Conservation (phyloP, 495 filamentous ascomycete genomes). For the Evansstolkia leycettana region DNA sequence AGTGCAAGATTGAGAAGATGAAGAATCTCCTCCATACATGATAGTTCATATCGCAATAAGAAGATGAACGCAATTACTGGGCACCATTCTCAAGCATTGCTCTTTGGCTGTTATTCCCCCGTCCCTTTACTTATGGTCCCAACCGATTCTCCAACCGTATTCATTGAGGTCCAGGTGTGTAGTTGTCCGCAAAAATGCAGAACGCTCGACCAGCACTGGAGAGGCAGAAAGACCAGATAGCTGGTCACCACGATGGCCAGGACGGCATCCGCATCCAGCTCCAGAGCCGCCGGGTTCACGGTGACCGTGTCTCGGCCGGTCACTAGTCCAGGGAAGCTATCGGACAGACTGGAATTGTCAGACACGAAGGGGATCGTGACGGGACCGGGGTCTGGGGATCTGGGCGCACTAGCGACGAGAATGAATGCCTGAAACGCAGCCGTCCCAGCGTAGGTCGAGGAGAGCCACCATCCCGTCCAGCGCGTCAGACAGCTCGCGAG, state of each 20-base stretch:
- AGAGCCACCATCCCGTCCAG: constrained; percentile 25
- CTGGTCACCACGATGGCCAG: constrained; percentile 25
- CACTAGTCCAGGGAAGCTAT: constrained; percentile 13
- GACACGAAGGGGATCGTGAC: constrained; percentile 17
- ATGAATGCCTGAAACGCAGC: constrained; percentile 25
- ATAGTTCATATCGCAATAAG: too few relatives aligned
- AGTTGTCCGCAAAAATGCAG: too few relatives aligned
- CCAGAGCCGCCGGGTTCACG: constrained; percentile 15
- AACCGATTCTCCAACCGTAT: too few relatives aligned
- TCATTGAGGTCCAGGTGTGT: too few relatives aligned
- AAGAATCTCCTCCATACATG: too few relatives aligned
- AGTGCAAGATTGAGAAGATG: too few relatives aligned
- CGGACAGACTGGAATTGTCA: constrained; percentile 7
- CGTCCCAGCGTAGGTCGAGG: constrained; percentile 23
- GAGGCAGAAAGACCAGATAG: constrained; percentile 24
- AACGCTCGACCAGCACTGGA: constrained; percentile 23
- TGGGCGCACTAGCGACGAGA: constrained; percentile 11
- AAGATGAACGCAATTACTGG: too few relatives aligned
- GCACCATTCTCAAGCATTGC: too few relatives aligned
- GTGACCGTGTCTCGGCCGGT: constrained; percentile 10
- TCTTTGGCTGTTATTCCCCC: too few relatives aligned
- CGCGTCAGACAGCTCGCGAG: constrained; percentile 16
- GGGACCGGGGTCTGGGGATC: constrained; percentile 3
- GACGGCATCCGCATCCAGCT: constrained; percentile 23
- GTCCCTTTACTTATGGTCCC: too few relatives aligned